phyloP scores from a whole-genome alignment of 2,329 filamentous ascomycete genomes.

The Venturia aucupariae region DNA sequence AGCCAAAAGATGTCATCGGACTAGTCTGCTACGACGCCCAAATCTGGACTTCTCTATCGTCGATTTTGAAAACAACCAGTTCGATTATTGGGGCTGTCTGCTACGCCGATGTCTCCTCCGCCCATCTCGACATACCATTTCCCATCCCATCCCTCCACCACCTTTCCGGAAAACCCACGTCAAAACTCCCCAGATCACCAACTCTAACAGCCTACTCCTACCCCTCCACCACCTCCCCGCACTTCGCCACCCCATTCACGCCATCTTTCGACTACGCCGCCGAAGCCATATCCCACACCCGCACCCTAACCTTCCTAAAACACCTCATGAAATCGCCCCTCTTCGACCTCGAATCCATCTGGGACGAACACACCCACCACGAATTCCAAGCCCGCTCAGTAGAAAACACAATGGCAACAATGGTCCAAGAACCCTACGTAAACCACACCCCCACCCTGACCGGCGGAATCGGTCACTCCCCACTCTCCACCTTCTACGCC shows the following conservation, averaged over 20 bases:
- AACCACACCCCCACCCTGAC: slow-evolving; percentile 65
- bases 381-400: slow-evolving; percentile 63
- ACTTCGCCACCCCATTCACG: slow-evolving; percentile 44
- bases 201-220: slow-evolving; percentile 33
- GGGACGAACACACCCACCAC: slow-evolving; percentile 67
- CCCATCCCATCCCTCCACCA: slow-evolving; percentile 23
- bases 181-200: slow-evolving; percentile 16
- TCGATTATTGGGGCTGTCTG: neutral
- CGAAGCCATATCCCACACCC: slow-evolving; percentile 56
- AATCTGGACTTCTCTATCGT: neutral
- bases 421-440: slow-evolving; percentile 71
- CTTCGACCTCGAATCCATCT: slow-evolving; percentile 68
- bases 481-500: slow-evolving; percentile 58
- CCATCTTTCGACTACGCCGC: slow-evolving; percentile 42
- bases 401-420: slow-evolving; percentile 68
- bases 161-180: slow-evolving; percentile 20
- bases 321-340: slow-evolving; percentile 51
- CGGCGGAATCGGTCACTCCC: slow-evolving; percentile 58
- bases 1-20: neutral
- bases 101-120: neutral
- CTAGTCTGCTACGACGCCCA: neutral
- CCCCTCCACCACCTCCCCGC: slow-evolving; percentile 32
- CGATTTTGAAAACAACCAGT: neutral
- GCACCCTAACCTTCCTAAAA: slow-evolving; percentile 57
- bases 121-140: neutral